These are phyloP conservation scores for Tritrichomonas foetus DNA, from an alignment of 208 protist species.

Conservation along the genomic window DNA sequence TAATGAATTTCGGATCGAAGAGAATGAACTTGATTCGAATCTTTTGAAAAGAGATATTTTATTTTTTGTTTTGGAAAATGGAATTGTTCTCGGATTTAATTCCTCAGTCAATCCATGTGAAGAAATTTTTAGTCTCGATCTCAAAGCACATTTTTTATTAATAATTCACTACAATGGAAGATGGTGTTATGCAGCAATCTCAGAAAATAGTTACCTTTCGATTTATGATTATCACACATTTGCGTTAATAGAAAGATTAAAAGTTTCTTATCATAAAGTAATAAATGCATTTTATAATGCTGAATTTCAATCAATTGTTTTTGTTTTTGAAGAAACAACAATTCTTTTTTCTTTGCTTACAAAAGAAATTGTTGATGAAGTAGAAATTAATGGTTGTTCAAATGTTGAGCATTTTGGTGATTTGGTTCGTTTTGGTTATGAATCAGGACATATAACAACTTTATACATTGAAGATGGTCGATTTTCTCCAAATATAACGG, in stretches of 20 bases:
- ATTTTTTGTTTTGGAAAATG: too few species aligned
- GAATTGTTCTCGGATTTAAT: too few species aligned
- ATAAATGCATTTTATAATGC: not conserved
- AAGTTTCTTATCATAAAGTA: not conserved
- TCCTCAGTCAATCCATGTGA: too few species aligned
- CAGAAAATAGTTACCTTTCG: not conserved
- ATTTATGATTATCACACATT: not conserved
- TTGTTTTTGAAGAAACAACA: not conserved
- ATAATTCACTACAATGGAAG: too few species aligned
- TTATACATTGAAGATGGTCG: not conserved
- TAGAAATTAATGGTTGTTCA: not conserved
- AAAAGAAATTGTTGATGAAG: not conserved
- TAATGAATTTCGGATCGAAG: too few species aligned
- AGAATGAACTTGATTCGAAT: too few species aligned
- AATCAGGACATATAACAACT: not conserved
- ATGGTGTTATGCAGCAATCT: too few species aligned
- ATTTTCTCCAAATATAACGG: not conserved
- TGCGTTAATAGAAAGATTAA: not conserved
- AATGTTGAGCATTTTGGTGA: not conserved
- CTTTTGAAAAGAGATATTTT: too few species aligned
- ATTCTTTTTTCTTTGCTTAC: not conserved
- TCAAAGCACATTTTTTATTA: too few species aligned
- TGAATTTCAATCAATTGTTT: not conserved
- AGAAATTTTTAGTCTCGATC: too few species aligned
- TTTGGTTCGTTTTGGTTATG: not conserved